Percentiles rank a stretch among this genome's conserved stretches.
phyloP scores from a whole-genome alignment of 805 yeast genomes.

The Phaffomyces antillensis region DNA sequence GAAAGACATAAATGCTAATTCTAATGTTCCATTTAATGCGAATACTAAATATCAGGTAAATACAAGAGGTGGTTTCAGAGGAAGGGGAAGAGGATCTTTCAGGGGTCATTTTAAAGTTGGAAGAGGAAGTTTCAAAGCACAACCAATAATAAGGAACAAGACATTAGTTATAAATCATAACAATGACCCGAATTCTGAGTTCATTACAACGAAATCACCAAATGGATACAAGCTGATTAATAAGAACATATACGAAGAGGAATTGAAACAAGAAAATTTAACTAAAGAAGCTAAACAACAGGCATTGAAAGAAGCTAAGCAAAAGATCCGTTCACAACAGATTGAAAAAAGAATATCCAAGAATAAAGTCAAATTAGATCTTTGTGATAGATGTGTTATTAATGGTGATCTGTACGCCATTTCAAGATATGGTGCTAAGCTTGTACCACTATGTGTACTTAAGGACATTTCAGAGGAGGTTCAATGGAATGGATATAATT shows the following conservation, averaged over 20 bases:
- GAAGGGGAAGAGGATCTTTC: conserved; percentile 10
- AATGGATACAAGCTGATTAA: conserved; percentile 35
- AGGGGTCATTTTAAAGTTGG: conserved; percentile 2
- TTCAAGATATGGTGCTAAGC: conserved; percentile 30
- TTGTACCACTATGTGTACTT: conserved; percentile 30
- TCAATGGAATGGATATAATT: conserved; percentile 28
- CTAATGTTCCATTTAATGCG: conserved; percentile 6
- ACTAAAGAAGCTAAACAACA: conserved; percentile 19
- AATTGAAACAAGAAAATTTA: conserved; percentile 18
- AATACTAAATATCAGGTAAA: conserved; percentile 1
- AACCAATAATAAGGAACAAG: conserved; percentile 19
- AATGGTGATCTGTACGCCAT: conserved; percentile 39
- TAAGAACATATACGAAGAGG: conserved; percentile 28
- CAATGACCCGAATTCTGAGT: conserved; percentile 16
- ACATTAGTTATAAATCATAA: conserved; percentile 25
- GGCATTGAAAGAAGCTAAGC: conserved; percentile 17
- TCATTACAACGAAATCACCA: conserved; percentile 27
- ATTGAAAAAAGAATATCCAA: conserved; percentile 18
- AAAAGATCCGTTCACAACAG: conserved; percentile 11
- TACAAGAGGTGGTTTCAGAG: neutral
- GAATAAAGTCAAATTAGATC: conserved; percentile 32
- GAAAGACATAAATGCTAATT: conserved; percentile 5
- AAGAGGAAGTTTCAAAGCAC: neutral
- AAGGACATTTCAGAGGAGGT: conserved; percentile 12
- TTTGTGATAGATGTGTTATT: conserved; percentile 38